A percentile compares a stretch with the other conserved stretches of the same genome.
These are phyloP conservation scores for Isabelozyma pseudorhagii DNA, from an alignment of 805 yeast genomes.

Conservation along the genomic window DNA sequence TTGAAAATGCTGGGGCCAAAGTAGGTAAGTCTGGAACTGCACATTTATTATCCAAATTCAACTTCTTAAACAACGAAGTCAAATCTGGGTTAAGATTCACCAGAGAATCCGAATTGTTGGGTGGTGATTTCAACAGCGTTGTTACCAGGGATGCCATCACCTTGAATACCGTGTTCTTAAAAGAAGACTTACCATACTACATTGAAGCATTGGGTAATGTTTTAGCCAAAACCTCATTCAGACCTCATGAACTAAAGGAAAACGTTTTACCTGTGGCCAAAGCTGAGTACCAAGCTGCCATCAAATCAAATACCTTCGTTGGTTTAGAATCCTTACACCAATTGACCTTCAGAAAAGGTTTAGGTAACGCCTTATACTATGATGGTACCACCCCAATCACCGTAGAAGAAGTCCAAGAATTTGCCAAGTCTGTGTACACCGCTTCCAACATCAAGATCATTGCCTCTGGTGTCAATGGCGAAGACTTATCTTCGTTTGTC, in stretches of 20 bases:
- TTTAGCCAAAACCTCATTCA: constrained; percentile 65
- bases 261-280: constrained; percentile 75
- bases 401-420: constrained; percentile 63
- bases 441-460: constrained; percentile 66
- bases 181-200: constrained; percentile 86
- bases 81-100: constrained; percentile 90
- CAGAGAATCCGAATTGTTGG: constrained; percentile 91
- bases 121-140: constrained; percentile 69
- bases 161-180: constrained; percentile 77
- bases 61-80: constrained; percentile 74
- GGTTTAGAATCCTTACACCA: constrained; percentile 80
- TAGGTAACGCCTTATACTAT: constrained; percentile 78
- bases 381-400: constrained; percentile 56
- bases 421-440: constrained; percentile 66
- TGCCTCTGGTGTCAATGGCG: constrained; percentile 71
- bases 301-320: constrained; percentile 47
- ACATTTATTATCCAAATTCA: constrained; percentile 79
- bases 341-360: constrained; percentile 79
- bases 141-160: constrained; percentile 84
- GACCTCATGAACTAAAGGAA: constrained; percentile 82
- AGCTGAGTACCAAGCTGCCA: constrained; percentile 56
- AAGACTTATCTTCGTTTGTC: constrained; percentile 67
- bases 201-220: constrained; percentile 82
- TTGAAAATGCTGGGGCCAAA: constrained; percentile 83
- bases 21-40: constrained; percentile 72